phyloP scores from a whole-genome alignment of 306 rosid species.

The Alnus rubra region DNA sequence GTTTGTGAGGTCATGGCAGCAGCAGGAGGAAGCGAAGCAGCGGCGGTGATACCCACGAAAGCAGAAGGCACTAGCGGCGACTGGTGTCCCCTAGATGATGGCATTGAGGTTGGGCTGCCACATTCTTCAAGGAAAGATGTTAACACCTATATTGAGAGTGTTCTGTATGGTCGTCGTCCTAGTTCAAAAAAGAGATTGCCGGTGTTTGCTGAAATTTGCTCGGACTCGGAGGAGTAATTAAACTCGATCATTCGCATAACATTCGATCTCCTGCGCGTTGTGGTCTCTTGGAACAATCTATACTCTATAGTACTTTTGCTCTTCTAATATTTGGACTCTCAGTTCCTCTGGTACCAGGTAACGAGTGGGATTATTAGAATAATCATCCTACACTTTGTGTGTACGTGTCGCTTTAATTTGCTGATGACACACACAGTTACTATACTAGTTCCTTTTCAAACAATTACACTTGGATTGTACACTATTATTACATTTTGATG shows the following conservation, averaged over 20 bases:
- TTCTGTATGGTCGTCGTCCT: conserved; percentile 25
- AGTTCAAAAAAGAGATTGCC: conserved; percentile 41
- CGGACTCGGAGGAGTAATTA: too few relatives aligned
- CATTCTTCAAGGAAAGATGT: conserved; percentile 45
- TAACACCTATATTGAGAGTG: conserved; percentile 30
- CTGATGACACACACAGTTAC: neutral
- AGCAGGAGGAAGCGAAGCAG: neutral
- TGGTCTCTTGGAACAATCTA: conserved; percentile 10
- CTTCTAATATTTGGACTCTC: conserved; percentile 9
- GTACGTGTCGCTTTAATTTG: neutral
- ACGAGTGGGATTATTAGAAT: neutral
- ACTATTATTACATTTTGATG: neutral
- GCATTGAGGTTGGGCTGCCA: conserved; percentile 48
- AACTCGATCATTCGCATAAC: too few relatives aligned
- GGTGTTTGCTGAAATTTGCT: conserved; percentile 42
- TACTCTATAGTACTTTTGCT: neutral
- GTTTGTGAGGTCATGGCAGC: conserved; percentile 26
- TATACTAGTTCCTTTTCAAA: neutral
- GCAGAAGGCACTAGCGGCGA: conserved; percentile 20
- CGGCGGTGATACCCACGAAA: neutral
- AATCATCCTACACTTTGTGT: neutral
- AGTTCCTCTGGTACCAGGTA: neutral
- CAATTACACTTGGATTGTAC: too few relatives aligned
- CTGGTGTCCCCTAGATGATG: conserved; percentile 83
- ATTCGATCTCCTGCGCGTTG: too few relatives aligned